A percentile compares a stretch with the other conserved stretches of the same genome.
phyloP scores from a whole-genome alignment of 495 filamentous ascomycete genomes.

The Articulospora tetracladia region DNA sequence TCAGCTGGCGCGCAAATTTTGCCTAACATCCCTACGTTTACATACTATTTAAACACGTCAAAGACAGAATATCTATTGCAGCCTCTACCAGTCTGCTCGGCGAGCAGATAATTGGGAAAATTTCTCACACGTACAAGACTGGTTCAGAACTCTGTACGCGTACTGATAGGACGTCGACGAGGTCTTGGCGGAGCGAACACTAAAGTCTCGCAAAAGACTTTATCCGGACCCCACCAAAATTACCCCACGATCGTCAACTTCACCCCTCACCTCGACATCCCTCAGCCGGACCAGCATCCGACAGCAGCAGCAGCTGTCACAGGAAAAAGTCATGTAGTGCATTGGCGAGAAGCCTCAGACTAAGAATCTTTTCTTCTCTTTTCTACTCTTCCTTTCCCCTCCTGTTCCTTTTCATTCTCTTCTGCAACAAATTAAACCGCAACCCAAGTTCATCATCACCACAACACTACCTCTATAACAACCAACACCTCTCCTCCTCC shows the following conservation, averaged over 20 bases:
- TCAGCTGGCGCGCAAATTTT: too few relatives aligned
- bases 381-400: neutral
- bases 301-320: neutral
- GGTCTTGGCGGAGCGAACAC: too few relatives aligned
- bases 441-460: too few relatives aligned
- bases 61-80: too few relatives aligned
- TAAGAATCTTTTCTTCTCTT: neutral
- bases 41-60: too few relatives aligned
- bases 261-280: neutral
- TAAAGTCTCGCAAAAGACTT: constrained; percentile 9
- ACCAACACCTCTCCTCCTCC: neutral
- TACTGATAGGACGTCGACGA: too few relatives aligned
- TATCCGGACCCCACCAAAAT: constrained; percentile 1
- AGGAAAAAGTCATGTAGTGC: neutral
- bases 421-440: too few relatives aligned
- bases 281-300: neutral
- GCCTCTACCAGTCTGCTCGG: too few relatives aligned
- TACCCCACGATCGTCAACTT: constrained; percentile 1
- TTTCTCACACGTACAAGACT: too few relatives aligned
- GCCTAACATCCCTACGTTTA: too few relatives aligned
- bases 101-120: too few relatives aligned
- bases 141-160: too few relatives aligned
- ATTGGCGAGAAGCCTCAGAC: neutral
- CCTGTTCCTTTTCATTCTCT: neutral
- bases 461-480: neutral